phyloP scores from a whole-genome alignment of 306 rosid species.

The Dalbergia cultrata region DNA sequence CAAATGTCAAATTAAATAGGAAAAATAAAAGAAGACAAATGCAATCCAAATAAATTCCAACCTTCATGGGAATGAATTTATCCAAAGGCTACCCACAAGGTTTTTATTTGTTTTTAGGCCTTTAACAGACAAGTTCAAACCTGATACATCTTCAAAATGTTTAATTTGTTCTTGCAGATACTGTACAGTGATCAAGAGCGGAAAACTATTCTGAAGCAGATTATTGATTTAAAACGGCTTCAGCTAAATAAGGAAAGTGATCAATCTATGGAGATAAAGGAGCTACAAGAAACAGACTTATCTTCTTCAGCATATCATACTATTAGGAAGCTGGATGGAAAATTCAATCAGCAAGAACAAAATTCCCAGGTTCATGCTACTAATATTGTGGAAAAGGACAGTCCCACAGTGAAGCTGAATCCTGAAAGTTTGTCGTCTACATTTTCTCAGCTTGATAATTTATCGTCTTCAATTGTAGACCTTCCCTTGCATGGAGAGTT shows the following conservation, averaged over 20 bases:
- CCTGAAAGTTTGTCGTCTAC: slow-evolving; percentile 57
- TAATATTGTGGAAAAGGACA: slow-evolving; percentile 45
- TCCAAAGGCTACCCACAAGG: slow-evolving; percentile 4
- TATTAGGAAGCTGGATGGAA: slow-evolving; percentile 48
- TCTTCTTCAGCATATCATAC: slow-evolving; percentile 51
- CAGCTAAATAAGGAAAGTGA: slow-evolving; percentile 56
- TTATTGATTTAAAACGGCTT: slow-evolving; percentile 71
- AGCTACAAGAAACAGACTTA: slow-evolving; percentile 44
- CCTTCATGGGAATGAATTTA: neutral
- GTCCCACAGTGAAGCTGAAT: slow-evolving; percentile 52
- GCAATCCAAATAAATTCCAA: neutral
- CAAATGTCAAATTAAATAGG: neutral
- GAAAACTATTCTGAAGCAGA: slow-evolving; percentile 70
- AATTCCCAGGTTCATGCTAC: slow-evolving; percentile 48
- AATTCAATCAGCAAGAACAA: slow-evolving; percentile 53
- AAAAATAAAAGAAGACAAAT: neutral
- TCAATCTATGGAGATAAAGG: slow-evolving; percentile 49
- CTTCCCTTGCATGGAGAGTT: slow-evolving; percentile 71
- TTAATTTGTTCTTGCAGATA: slow-evolving; percentile 55
- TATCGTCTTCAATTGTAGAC: slow-evolving; percentile 61
- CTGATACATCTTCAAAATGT: slow-evolving; percentile 9
- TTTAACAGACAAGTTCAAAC: slow-evolving; percentile 8
- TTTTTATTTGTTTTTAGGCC: neutral
- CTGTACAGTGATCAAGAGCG: slow-evolving; percentile 53
- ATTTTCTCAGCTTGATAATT: slow-evolving; percentile 62